Conservation (phyloP, 139 green algal species). For the Chlamydomonas sp. region DNA sequence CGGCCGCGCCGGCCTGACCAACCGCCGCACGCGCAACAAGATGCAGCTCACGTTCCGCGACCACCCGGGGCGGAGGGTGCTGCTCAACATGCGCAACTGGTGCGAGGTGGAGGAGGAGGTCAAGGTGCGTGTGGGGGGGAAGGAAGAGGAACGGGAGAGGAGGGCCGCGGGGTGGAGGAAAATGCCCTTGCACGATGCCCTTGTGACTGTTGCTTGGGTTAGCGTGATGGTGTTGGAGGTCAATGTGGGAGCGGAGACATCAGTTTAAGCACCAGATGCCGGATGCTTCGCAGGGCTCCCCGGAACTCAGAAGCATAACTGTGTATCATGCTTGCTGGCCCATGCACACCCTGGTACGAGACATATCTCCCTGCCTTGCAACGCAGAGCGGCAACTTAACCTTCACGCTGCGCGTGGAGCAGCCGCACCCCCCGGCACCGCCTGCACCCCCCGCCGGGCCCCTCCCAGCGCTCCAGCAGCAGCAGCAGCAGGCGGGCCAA, state of each 20-base stretch:
- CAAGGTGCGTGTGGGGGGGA: neutral
- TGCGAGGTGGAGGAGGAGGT: conserved; percentile 13
- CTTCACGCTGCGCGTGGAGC: conserved; percentile 21
- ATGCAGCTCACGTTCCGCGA: conserved; percentile 22
- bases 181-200: too few relatives aligned
- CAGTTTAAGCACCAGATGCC: too few relatives aligned
- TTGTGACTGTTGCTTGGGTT: too few relatives aligned
- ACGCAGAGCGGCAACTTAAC: conserved; percentile 4
- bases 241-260: too few relatives aligned
- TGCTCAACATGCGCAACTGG: conserved; percentile 34
- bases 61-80: neutral
- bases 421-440: neutral
- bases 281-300: too few relatives aligned
- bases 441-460: neutral
- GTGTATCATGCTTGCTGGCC: too few relatives aligned
- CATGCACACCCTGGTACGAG: too few relatives aligned
- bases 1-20: conserved; percentile 16
- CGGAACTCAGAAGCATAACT: too few relatives aligned
- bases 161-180: too few relatives aligned
- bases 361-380: neutral
- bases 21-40: conserved; percentile 22
- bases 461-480: neutral
- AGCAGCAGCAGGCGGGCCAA: neutral
- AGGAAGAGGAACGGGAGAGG: neutral
- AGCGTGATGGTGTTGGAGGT: too few relatives aligned